phyloP scores from a whole-genome alignment of 768 basidiomycete species.

The Russula sp. region DNA sequence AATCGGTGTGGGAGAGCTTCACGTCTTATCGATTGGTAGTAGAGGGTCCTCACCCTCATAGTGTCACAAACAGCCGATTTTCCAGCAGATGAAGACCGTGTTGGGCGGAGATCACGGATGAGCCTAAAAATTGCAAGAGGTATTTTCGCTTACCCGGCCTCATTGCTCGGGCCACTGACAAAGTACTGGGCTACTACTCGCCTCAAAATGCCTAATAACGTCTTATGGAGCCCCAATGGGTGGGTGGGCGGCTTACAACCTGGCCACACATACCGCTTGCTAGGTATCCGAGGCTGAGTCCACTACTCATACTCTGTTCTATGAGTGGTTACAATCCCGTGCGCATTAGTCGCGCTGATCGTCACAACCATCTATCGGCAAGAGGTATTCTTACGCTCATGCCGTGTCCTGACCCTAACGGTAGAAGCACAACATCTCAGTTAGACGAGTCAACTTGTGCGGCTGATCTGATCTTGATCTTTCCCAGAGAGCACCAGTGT shows the following conservation, averaged over 20 bases:
- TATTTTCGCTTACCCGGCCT: neutral
- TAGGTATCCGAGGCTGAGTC: too few relatives aligned
- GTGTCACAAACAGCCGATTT: neutral
- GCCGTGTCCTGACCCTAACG: neutral
- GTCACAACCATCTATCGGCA: slow-evolving; percentile 24
- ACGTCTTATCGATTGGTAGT: too few relatives aligned
- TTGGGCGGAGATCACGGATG: neutral
- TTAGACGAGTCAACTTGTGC: too few relatives aligned
- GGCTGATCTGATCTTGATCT: too few relatives aligned
- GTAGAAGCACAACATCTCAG: too few relatives aligned
- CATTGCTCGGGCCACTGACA: neutral
- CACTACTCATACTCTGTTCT: slow-evolving; percentile 22
- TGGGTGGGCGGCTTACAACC: too few relatives aligned
- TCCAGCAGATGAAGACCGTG: neutral
- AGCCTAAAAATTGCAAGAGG: neutral
- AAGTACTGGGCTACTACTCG: neutral
- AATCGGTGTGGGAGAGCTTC: too few relatives aligned
- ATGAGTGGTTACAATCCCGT: slow-evolving; percentile 27
- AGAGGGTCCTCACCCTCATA: neutral
- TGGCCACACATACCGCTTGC: too few relatives aligned
- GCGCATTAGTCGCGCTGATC: slow-evolving; percentile 26
- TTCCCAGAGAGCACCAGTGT: too few relatives aligned
- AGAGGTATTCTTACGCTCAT: neutral
- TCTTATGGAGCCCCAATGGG: too few relatives aligned
- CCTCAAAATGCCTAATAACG: too few relatives aligned